Evolutionary conservation across 1,284 basidiomycete genomes (phyloP), one percentile per base, ranked within the genome.

Genomic region (Trichosporon asahii): DNA sequence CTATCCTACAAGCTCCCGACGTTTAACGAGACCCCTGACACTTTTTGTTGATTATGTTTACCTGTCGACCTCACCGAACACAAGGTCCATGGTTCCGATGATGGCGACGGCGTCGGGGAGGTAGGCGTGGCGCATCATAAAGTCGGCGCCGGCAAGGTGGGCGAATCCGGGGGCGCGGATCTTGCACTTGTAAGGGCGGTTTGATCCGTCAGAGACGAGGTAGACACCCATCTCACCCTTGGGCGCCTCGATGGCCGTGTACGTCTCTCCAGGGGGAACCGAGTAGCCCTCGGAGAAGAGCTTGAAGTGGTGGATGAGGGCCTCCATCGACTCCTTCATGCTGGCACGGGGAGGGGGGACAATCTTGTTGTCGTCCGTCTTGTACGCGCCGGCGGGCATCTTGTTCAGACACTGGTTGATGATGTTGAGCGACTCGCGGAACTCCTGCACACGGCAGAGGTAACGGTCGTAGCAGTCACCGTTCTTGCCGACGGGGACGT

Each of bases 321-420:
- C 90, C 85, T 98, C 94, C 95, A 98, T 98, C 84, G 90, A 93
- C 87, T 99, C 96, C 86, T 99, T 99, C 97, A 99, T 99, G 66
- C 90, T 90, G 1, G 96, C 95, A 73, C 96, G 90, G 21, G 97
- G 95, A 53, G 96, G 97, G n/a, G 96, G 94, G 1, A 93, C 91
- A 73, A 98, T 90, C 86, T 98, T 99, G 86, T 98, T 91, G 85
- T 98, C 96, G 80, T 99, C 96, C 35, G 98, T 90, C 86, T 96
- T 98, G 86, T 95, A 85, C 63, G 90, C 94, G 64, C 96, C 96
- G 4, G 90, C 87, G 2, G 96, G 93, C 87, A 99, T 99, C 87
- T 98, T 98, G 88, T 98, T 98, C 76, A 98, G 84, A 81, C 93
- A 96, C 88, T 95, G 83, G 79, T 88, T 86, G 80, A 99, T 91